phyloP scores from a whole-genome alignment of 805 yeast species.

The Metschnikowia corniflorae region DNA sequence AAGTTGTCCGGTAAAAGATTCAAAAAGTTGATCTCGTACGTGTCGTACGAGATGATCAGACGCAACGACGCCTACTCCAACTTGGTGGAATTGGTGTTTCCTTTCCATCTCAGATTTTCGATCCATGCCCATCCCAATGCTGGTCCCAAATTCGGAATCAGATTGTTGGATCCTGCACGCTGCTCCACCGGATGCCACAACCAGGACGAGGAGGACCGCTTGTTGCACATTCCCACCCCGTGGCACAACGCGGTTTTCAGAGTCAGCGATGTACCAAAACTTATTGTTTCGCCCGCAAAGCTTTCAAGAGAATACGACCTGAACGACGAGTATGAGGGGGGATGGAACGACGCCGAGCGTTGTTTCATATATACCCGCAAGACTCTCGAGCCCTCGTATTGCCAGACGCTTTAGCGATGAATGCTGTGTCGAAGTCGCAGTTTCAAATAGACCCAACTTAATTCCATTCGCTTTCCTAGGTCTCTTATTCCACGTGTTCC shows the following conservation, averaged over 20 bases:
- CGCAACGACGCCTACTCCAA: slow-evolving; percentile 65
- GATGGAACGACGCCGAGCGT: slow-evolving; percentile 16
- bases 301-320: slow-evolving; percentile 12
- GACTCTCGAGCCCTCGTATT: too few relatives aligned
- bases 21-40: slow-evolving; percentile 48
- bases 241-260: slow-evolving; percentile 58
- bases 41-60: slow-evolving; percentile 60
- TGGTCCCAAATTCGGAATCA: slow-evolving; percentile 60
- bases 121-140: slow-evolving; percentile 58
- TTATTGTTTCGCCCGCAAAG: slow-evolving; percentile 15
- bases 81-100: slow-evolving; percentile 55
- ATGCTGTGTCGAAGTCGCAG: too few relatives aligned
- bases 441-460: too few relatives aligned
- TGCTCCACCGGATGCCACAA: slow-evolving; percentile 48
- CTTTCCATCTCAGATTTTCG: slow-evolving; percentile 56
- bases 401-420: too few relatives aligned
- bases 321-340: slow-evolving; percentile 15
- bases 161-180: slow-evolving; percentile 38
- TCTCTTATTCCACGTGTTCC: too few relatives aligned
- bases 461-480: too few relatives aligned
- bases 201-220: slow-evolving; percentile 38
- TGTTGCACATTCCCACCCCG: slow-evolving; percentile 62
- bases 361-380: slow-evolving; percentile 13
- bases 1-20: slow-evolving; percentile 43
- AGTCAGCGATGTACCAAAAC: slow-evolving; percentile 32